Evolutionary conservation across 306 rosid genomes (phyloP).

Genomic region (Cucurbita argyrosperma): DNA sequence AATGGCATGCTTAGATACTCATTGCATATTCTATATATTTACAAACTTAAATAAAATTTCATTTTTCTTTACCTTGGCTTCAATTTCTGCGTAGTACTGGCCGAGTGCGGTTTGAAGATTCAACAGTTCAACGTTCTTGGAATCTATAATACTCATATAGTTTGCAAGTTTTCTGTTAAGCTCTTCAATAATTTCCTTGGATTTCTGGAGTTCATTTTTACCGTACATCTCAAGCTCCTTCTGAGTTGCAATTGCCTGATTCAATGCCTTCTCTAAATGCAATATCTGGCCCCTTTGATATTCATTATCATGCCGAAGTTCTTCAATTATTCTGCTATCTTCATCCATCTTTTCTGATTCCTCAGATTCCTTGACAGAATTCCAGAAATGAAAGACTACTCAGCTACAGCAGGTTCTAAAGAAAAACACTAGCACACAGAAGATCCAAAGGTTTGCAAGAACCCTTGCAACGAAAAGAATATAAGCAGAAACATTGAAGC

Average conservation of each 20-base stretch:
- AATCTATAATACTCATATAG: conserved; percentile 55
- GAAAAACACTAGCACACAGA: neutral
- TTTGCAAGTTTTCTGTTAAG: conserved; percentile 57
- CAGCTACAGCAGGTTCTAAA: neutral
- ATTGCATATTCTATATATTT: neutral
- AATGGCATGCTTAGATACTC: neutral
- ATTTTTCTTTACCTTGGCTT: conserved; percentile 64
- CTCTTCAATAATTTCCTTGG: conserved; percentile 57
- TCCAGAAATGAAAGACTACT: conserved; percentile 6
- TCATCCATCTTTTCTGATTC: conserved; percentile 97
- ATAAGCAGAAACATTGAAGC: neutral
- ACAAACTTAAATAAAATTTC: neutral
- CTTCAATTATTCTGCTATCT: conserved; percentile 79
- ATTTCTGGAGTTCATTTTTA: conserved; percentile 43
- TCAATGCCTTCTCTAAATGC: conserved; percentile 62
- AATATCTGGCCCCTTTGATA: conserved; percentile 41
- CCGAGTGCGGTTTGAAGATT: conserved; percentile 98
- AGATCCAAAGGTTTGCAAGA: neutral
- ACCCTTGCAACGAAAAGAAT: neutral
- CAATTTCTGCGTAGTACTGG: conserved; percentile 96
- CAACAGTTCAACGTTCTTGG: conserved; percentile 68
- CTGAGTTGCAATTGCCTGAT: conserved; percentile 52
- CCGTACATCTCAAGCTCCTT: conserved; percentile 48
- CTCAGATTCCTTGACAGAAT: conserved; percentile 61
- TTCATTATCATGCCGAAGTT: conserved; percentile 52